Evolutionary conservation across 176 grass and related monocot species (phyloP), one percentile per base, ranked within the genome.

Genomic region (Calamus simplicifolius): DNA sequence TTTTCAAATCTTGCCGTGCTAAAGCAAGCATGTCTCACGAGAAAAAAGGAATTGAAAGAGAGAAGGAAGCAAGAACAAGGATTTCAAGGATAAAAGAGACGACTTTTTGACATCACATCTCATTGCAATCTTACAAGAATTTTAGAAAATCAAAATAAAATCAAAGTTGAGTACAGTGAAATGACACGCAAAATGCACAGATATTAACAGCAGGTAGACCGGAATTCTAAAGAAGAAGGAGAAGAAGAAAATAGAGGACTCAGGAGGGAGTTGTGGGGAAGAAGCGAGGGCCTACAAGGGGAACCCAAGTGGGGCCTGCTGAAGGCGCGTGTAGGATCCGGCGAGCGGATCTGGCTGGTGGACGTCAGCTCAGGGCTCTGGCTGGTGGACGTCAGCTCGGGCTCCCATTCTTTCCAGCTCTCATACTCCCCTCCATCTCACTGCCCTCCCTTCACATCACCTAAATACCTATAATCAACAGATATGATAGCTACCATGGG

Each of bases 221-320:
- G 5, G 13, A 29, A 54, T 19, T 49, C 23, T 28, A 55, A 19
- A 12, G 18, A 48, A 18, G 25, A 52, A 19, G 64, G 19, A 17
- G 52, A n/a, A 67, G 73, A 65, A 68, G 63, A n/a, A 29, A 52
- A 49, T 21, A 18, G 16, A 59, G 5, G 6, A 82, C 87, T 85
- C 51, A 97, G 84, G 26, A 91, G 90, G 4, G 87, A 88, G 35
- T 75, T 69, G 55, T 91, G 87, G 54, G 73, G 75, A 59, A 81
- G 56, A 50, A 97, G 87, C 75, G 55, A 58, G 19, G 81, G 66
- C 72, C 23, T 86, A 61, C 81, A 12, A 43, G 35, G 2, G 35
- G 35, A 43, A 2, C 69, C 12, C 57, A 62, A 50, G 73, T 35
- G 18, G 75, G 71, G 18, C 8, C 27, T 58, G 13, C 5, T 50